These are phyloP conservation scores for Aspergillus pseudoterreus DNA, from an alignment of 2,329 filamentous ascomycete species.

Conservation along the genomic window DNA sequence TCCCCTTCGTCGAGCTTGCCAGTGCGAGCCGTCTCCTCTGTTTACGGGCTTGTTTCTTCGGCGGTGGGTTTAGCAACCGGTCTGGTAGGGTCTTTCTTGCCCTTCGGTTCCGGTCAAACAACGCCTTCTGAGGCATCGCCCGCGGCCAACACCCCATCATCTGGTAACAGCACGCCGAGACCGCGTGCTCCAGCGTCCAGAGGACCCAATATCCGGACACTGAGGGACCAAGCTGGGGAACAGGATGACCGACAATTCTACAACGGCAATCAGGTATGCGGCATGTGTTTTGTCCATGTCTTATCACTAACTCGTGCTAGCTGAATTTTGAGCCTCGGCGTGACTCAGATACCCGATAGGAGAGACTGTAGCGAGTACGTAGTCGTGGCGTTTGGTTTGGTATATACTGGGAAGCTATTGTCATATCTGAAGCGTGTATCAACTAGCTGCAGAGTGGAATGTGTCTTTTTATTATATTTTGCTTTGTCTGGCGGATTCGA, in stretches of 20 bases:
- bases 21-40: slow-evolving; percentile 39
- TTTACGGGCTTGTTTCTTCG: slow-evolving; percentile 42
- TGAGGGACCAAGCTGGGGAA: slow-evolving; percentile 53
- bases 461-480: slow-evolving; percentile 10
- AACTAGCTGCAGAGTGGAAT: slow-evolving; percentile 15
- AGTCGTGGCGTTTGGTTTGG: background rate
- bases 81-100: slow-evolving; percentile 37
- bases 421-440: background rate
- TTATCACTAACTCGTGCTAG: slow-evolving; percentile 3
- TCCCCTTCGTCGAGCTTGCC: slow-evolving; percentile 36
- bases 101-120: slow-evolving; percentile 36
- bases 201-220: slow-evolving; percentile 47
- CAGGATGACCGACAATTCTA: slow-evolving; percentile 69
- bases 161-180: slow-evolving; percentile 10
- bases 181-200: slow-evolving; percentile 11
- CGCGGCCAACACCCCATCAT: slow-evolving; percentile 4
- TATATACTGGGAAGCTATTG: background rate
- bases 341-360: slow-evolving; percentile 11
- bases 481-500: slow-evolving; percentile 6
- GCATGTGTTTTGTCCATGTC: background rate
- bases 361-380: background rate
- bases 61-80: slow-evolving; percentile 41
- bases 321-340: slow-evolving; percentile 21
- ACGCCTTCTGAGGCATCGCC: slow-evolving; percentile 9
- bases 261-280: slow-evolving; percentile 77